Conservation (phyloP, 495 filamentous ascomycete species). For the Cercophora samala region DNA sequence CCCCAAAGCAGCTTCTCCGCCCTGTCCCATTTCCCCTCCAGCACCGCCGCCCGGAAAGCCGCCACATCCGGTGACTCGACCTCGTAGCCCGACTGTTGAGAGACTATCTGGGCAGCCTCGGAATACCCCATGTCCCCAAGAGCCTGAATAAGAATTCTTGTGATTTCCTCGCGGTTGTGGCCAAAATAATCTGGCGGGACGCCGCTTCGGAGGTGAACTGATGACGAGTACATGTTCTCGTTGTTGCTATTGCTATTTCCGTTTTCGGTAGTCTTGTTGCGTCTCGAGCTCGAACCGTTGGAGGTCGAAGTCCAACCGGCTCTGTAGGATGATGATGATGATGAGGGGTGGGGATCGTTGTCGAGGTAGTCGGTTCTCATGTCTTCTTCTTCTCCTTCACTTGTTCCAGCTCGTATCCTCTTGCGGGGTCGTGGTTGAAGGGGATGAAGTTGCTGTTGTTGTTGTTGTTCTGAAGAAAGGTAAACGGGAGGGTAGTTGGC, state of each 20-base stretch:
- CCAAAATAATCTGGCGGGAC: constrained; percentile 52
- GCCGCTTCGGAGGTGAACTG: background rate
- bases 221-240: background rate
- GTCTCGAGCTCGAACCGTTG: background rate
- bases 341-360: background rate
- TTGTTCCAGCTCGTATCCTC: background rate
- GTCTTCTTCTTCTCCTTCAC: background rate
- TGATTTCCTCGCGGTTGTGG: constrained; percentile 91
- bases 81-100: constrained; percentile 80
- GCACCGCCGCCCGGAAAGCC: constrained; percentile 74
- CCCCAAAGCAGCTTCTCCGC: constrained; percentile 80
- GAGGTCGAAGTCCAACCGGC: background rate
- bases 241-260: background rate
- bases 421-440: background rate
- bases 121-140: constrained; percentile 83
- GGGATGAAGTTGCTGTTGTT: no score
- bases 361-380: constrained; percentile 2
- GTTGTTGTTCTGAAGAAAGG: background rate
- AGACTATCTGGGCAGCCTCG: constrained; percentile 67
- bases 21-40: constrained; percentile 77
- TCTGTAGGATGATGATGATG: background rate
- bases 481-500: background rate
- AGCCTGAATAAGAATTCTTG: constrained; percentile 87
- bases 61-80: constrained; percentile 83
- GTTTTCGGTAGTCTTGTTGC: background rate